phyloP scores from a whole-genome alignment of 805 yeast species.

The Candida arabinofermentans region DNA sequence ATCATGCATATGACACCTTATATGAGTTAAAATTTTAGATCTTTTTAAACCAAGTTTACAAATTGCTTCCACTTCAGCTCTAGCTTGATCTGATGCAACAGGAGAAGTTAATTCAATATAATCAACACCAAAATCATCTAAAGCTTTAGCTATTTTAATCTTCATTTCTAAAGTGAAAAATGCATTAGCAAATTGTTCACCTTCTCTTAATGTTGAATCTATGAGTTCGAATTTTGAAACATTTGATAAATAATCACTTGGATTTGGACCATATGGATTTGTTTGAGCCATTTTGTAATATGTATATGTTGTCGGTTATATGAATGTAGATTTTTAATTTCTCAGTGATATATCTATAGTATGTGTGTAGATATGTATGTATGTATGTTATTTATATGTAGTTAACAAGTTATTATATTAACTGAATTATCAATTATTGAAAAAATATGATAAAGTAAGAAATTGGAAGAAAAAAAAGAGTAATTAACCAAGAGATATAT shows the following conservation, averaged over 20 bases:
- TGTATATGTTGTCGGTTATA: background rate
- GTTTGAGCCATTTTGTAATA: constrained; percentile 11
- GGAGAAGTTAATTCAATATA: constrained; percentile 59
- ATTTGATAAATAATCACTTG: constrained; percentile 52
- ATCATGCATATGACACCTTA: constrained; percentile 60
- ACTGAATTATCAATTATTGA: no score
- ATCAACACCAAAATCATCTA: constrained; percentile 59
- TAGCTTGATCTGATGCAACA: constrained; percentile 54
- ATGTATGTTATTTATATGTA: no score
- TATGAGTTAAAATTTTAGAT: constrained; percentile 55
- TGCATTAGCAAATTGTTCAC: constrained; percentile 63
- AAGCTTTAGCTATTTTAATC: constrained; percentile 55
- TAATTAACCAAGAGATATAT: background rate
- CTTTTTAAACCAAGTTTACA: constrained; percentile 52
- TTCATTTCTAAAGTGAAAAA: constrained; percentile 54
- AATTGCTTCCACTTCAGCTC: constrained; percentile 54
- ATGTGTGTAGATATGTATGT: no score
- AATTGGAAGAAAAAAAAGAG: background rate
- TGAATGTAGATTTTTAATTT: no score
- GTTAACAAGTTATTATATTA: no score
- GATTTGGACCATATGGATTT: constrained; percentile 59
- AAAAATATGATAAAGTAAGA: background rate
- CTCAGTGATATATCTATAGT: no score
- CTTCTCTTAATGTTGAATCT: constrained; percentile 59
- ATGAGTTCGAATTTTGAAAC: constrained; percentile 50